A percentile compares a stretch with the other conserved stretches of the same genome.
These are phyloP conservation scores for Termitomyces sp. DNA, from an alignment of 768 basidiomycete genomes.

Conservation along the genomic window DNA sequence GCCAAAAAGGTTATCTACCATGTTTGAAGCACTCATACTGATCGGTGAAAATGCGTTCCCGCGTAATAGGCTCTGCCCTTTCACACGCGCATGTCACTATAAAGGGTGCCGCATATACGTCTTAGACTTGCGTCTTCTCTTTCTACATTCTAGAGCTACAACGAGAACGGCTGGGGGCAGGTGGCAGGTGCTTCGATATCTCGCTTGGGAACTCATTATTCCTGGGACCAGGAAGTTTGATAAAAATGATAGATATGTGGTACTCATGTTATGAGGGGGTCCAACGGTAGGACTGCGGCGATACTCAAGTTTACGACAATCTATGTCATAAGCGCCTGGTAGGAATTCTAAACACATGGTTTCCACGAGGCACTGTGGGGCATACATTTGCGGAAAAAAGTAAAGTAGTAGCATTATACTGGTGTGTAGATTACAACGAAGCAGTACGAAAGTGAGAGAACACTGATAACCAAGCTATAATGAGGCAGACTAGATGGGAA, in stretches of 20 bases:
- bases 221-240: not conserved
- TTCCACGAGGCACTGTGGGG: slow-evolving; percentile 10
- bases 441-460: slow-evolving; percentile 13
- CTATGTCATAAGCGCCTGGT: not conserved
- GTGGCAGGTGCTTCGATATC: not conserved
- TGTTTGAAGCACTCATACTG: not conserved
- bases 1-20: slow-evolving; percentile 11
- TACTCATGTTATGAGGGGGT: not conserved
- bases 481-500: slow-evolving; percentile 7
- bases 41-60: not conserved
- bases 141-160: not conserved
- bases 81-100: not conserved
- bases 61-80: not conserved
- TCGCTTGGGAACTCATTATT: not conserved
- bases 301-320: not conserved
- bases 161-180: not conserved
- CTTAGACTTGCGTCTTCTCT: not conserved
- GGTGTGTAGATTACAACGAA: slow-evolving; percentile 2
- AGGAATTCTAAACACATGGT: slow-evolving; percentile 8
- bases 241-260: not conserved
- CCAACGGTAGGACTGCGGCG: not conserved
- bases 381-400: not conserved
- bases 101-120: not conserved
- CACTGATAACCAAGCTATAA: slow-evolving; percentile 11
- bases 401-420: slow-evolving; percentile 13